A percentile compares a stretch with the other conserved stretches of the same genome.
Evolutionary conservation across 2,329 filamentous ascomycete genomes (phyloP).

Genomic region (Hortaea sp.): DNA sequence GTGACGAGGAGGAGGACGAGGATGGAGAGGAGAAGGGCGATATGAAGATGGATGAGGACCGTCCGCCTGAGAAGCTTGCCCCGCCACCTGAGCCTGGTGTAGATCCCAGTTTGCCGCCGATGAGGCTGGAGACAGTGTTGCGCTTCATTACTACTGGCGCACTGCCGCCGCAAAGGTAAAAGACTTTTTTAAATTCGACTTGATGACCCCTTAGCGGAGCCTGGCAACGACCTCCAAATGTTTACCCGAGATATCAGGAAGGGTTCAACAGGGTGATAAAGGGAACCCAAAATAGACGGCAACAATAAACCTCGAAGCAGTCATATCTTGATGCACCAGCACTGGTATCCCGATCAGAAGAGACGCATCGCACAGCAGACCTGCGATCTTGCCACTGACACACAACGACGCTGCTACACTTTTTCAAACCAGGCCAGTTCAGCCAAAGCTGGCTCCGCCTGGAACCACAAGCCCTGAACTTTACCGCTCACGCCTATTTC

Average conservation of each 20-base stretch:
- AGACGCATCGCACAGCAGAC: no score
- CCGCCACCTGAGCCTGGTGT: slow-evolving; percentile 7
- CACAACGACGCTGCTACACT: not conserved
- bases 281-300: no score
- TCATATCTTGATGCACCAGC: no score
- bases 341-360: no score
- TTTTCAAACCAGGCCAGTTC: slow-evolving; percentile 1
- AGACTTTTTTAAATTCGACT: not conserved
- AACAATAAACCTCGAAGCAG: no score
- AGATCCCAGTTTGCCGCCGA: slow-evolving; percentile 18
- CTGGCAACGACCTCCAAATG: no score
- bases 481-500: not conserved
- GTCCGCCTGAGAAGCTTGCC: not conserved
- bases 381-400: no score
- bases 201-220: no score
- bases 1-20: slow-evolving; percentile 35
- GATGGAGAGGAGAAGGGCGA: slow-evolving; percentile 12
- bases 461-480: not conserved
- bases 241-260: no score
- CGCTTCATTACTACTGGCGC: slow-evolving; percentile 2
- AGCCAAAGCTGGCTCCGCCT: not conserved
- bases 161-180: not conserved
- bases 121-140: slow-evolving; percentile 32
- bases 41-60: slow-evolving; percentile 8
- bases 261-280: no score